These are phyloP conservation scores for Bodo saltans DNA, from an alignment of 78 protist genomes.

Conservation along the genomic window DNA sequence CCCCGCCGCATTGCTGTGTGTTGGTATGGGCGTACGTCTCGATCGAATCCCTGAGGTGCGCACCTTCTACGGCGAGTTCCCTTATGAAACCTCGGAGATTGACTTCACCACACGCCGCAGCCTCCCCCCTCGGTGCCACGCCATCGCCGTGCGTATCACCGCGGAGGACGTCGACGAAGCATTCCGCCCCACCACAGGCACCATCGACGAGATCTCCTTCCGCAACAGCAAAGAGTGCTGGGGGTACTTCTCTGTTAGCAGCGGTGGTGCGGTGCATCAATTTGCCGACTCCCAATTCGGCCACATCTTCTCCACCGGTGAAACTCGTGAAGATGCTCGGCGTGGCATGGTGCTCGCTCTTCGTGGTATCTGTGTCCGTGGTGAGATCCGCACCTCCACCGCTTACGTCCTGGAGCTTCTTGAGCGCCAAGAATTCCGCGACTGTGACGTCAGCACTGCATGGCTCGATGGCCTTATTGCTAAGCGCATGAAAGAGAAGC, in stretches of 20 bases:
- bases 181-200: conserved; percentile 85
- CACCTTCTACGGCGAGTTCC: conserved; percentile 46
- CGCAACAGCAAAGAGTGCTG: conserved; percentile 77
- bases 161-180: conserved; percentile 97
- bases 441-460: conserved; percentile 66
- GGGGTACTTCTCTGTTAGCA: conserved; percentile 90
- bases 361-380: conserved; percentile 81
- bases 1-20: conserved; percentile 89
- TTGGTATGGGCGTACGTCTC: conserved; percentile 94
- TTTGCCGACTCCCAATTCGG: conserved; percentile 91
- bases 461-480: conserved; percentile 83
- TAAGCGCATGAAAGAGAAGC: not conserved
- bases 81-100: conserved; percentile 14
- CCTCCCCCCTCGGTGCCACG: conserved; percentile 60
- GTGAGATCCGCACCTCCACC: conserved; percentile 82
- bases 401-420: conserved; percentile 79
- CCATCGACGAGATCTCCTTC: conserved; percentile 77
- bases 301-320: conserved; percentile 87
- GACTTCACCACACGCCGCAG: conserved; percentile 49
- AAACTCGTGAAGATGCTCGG: conserved; percentile 75
- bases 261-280: conserved; percentile 68
- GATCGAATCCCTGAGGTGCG: conserved; percentile 82
- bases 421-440: conserved; percentile 59
- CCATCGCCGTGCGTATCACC: conserved; percentile 92
- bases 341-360: conserved; percentile 72